Evolutionary conservation across 768 basidiomycete species (phyloP), one percentile per base, ranked within the genome.

Genomic region (Dioszegia hungarica): DNA sequence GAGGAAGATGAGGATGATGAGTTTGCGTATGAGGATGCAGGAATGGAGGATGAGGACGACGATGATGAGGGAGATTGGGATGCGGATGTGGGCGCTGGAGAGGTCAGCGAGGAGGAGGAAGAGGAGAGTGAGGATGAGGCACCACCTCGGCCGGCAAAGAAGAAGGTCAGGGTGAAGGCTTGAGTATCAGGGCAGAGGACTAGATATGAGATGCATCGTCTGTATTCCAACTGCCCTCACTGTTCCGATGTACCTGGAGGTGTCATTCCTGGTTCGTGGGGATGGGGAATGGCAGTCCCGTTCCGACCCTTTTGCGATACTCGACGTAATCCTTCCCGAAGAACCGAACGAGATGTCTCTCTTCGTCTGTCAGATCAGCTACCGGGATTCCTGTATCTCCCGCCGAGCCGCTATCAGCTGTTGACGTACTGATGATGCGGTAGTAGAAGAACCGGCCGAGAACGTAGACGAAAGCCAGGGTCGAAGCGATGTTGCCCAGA

Each of bases 391-490:
- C n/a, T n/a, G n/a, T n/a, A n/a, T n/a, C n/a, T n/a, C n/a, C n/a
- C n/a, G n/a, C n/a, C n/a, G n/a, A n/a, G n/a, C n/a, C n/a, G n/a
- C n/a, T n/a, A n/a, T n/a, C n/a, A n/a, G n/a, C n/a, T n/a, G 45
- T 11, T 8, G 12, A 79, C 87, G 69, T 54, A 93, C 94, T 82
- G 78, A 80, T 78, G 27, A 87, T 94, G 10, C 95, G 82, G 57
- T 79, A 74, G 56, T 85, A 83, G 77, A 99, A 99, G 80, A 98
- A 99, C 45, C 82, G 80, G 84, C 88, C 92, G 5, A 98, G 79
- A 1, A 92, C 75, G 34, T 82, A 60, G 1, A 80, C 67, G 69
- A 87, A 98, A 1, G 83, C 74, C 1, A 85, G 40, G 61, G 89
- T 85, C 14, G 85, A 84, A 15, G 91, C 28, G 0, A 88, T 83